Percentiles rank a stretch among this genome's conserved stretches.
Evolutionary conservation across 2,329 filamentous ascomycete species (phyloP).

Genomic region (Xylaria hypoxylon): DNA sequence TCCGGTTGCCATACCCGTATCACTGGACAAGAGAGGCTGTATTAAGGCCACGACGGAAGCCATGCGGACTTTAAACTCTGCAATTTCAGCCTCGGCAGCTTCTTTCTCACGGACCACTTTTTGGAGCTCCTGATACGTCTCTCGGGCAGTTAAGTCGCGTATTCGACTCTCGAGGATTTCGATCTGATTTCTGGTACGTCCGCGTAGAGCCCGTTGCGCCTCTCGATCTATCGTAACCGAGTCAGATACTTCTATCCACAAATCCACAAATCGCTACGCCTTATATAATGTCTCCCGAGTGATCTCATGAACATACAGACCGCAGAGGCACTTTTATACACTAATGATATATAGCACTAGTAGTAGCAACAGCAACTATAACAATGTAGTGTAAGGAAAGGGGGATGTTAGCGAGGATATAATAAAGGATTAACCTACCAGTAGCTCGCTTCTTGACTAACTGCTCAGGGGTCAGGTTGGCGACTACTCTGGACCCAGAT

Average conservation of each 20-base stretch:
- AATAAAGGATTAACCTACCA: constrained; percentile 54
- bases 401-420: neutral
- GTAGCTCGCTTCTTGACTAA: constrained; percentile 74
- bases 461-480: constrained; percentile 78
- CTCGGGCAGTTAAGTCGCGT: constrained; percentile 79
- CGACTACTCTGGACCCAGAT: constrained; percentile 62
- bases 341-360: neutral
- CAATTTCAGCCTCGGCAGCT: constrained; percentile 80
- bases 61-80: constrained; percentile 77
- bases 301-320: neutral
- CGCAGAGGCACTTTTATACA: neutral
- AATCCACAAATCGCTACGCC: neutral
- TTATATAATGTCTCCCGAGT: neutral
- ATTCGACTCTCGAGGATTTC: constrained; percentile 79
- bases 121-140: constrained; percentile 87
- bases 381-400: neutral
- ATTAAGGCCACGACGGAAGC: constrained; percentile 73
- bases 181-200: constrained; percentile 84
- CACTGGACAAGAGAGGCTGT: constrained; percentile 64
- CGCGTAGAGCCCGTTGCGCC: constrained; percentile 85
- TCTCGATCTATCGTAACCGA: constrained; percentile 73
- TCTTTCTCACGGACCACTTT: constrained; percentile 80
- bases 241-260: constrained; percentile 22
- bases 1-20: constrained; percentile 43
- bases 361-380: neutral